Conservation (phyloP, 2,329 filamentous ascomycete species). For the Helicocarpus griseus region DNA sequence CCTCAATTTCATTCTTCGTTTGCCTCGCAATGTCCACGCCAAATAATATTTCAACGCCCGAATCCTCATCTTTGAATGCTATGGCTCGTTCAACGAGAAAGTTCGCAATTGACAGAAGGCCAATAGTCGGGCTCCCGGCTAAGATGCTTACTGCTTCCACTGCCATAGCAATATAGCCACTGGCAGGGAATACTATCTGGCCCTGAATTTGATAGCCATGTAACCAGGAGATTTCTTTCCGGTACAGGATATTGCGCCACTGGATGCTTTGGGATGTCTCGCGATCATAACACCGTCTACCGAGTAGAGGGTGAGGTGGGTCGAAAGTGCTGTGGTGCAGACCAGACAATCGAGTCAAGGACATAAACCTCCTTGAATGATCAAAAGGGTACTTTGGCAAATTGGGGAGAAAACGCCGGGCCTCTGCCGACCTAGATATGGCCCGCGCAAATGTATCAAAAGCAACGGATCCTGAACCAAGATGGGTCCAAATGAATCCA, state of each 20-base stretch:
- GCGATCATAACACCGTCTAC: constrained; percentile 1
- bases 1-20: neutral
- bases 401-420: no score
- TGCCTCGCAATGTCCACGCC: constrained; percentile 1
- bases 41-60: constrained; percentile 10
- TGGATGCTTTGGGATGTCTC: neutral
- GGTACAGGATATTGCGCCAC: constrained; percentile 17
- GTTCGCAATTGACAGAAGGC: constrained; percentile 13
- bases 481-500: constrained; percentile 11
- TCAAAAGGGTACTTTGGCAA: constrained; percentile 6
- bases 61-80: constrained; percentile 12
- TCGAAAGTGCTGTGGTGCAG: no score
- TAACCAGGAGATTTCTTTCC: constrained; percentile 21
- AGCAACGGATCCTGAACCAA: constrained; percentile 10
- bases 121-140: neutral
- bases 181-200: constrained; percentile 19
- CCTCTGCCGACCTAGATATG: no score
- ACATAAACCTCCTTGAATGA: constrained; percentile 7
- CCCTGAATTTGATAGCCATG: constrained; percentile 19
- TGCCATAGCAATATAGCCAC: constrained; percentile 10
- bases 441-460: neutral
- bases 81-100: constrained; percentile 14
- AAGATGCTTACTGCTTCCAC: constrained; percentile 9
- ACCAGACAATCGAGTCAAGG: neutral
- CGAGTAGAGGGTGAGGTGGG: constrained; percentile 8